Evolutionary conservation across 352 stramenopile species (phyloP).

Genomic region (Elongisporangium undulatum): DNA sequence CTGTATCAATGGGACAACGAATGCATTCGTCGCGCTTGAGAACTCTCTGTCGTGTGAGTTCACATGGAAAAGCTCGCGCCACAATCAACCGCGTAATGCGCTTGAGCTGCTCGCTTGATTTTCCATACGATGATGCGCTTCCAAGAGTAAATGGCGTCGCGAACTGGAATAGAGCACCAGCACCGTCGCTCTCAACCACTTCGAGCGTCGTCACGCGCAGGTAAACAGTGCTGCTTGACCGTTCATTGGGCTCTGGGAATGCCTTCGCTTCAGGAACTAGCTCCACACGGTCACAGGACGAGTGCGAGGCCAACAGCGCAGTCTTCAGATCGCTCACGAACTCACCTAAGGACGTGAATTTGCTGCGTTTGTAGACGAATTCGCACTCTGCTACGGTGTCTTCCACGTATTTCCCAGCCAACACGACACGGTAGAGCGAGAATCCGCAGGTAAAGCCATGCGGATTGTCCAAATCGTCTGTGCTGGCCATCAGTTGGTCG

Average conservation of each 20-base stretch:
- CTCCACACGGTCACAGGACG: conserved; percentile 51
- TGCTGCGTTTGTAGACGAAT: conserved; percentile 74
- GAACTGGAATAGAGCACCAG: conserved; percentile 30
- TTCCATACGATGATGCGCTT: conserved; percentile 40
- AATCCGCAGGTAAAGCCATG: conserved; percentile 15
- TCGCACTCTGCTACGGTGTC: conserved; percentile 31
- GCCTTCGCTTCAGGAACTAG: conserved; percentile 51
- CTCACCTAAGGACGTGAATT: conserved; percentile 61
- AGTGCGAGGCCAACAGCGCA: conserved; percentile 45
- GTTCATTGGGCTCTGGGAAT: conserved; percentile 23
- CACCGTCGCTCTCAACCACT: conserved; percentile 6
- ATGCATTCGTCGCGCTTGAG: conserved; percentile 30
- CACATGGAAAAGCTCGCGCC: conserved; percentile 37
- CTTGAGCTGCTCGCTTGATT: conserved; percentile 69
- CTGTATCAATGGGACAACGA: conserved; percentile 63
- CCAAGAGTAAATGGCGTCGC: conserved; percentile 48
- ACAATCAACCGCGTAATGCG: conserved; percentile 50
- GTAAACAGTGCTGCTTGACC: conserved; percentile 52
- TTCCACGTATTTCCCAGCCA: conserved; percentile 49
- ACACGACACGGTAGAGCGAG: conserved; percentile 55
- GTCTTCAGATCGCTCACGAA: conserved; percentile 62
- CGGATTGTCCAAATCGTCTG: conserved; percentile 12
- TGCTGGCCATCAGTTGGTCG: conserved; percentile 20
- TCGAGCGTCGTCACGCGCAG: conserved; percentile 35
- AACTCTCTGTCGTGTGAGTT: conserved; percentile 44